Conservation (phyloP, 2,329 filamentous ascomycete genomes). For the Stylonectria norvegica region DNA sequence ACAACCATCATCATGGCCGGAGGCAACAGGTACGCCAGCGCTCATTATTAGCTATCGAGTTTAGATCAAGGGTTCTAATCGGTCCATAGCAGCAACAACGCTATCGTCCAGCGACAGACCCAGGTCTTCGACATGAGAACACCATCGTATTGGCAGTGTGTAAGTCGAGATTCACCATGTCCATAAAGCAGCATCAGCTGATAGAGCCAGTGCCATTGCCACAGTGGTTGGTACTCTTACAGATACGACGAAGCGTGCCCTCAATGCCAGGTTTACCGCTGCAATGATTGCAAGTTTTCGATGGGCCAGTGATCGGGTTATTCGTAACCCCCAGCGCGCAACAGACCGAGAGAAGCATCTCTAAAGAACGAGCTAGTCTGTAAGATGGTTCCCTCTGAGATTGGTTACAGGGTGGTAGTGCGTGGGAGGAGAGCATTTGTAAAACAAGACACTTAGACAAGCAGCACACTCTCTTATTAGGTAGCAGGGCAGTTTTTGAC, state of each 20-base stretch:
- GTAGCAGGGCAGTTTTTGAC: too few relatives aligned
- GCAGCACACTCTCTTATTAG: too few relatives aligned
- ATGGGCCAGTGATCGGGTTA: neutral
- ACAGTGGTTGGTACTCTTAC: constrained; percentile 18
- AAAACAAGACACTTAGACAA: too few relatives aligned
- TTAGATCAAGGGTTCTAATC: neutral
- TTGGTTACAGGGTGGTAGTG: too few relatives aligned
- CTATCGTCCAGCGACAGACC: neutral
- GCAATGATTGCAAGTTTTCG: neutral
- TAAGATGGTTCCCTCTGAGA: too few relatives aligned
- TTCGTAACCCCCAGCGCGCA: too few relatives aligned
- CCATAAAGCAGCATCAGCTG: neutral
- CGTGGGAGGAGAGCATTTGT: too few relatives aligned
- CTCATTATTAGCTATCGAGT: neutral
- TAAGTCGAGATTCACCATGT: neutral
- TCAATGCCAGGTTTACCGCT: constrained; percentile 9
- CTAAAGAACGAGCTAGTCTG: too few relatives aligned
- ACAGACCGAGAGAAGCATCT: too few relatives aligned
- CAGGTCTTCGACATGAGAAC: too few relatives aligned
- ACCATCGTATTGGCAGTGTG: neutral
- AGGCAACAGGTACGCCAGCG: neutral
- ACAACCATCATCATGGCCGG: neutral
- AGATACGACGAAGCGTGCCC: constrained; percentile 17
- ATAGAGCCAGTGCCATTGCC: constrained; percentile 16
- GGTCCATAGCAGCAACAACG: neutral